Base-by-base conservation (phyloP, 163 green algal species). In the Prototheca cutis region DNA sequence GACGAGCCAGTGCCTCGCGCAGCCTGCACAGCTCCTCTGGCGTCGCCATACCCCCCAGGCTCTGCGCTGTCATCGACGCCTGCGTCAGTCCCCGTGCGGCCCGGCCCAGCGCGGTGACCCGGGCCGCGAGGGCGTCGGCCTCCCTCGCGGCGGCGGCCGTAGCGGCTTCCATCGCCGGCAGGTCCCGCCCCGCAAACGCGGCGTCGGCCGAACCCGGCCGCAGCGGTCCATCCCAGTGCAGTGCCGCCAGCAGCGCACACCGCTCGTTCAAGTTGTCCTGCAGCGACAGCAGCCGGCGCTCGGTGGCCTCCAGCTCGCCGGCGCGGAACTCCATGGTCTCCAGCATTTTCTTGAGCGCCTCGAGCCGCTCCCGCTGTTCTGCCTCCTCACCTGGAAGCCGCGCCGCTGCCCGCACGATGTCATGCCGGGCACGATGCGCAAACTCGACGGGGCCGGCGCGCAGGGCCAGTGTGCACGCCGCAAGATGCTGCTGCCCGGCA, bases 361-460 rank as follows among this genome's bases (percentile, higher is more conserved):
- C 55, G 21, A 51, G 31, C n/a, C 57, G 33, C 30, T 48, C 30
- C 48, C 40, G 36, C 63, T 76, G 69, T 32, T 28, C 17, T 15
- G 47, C 42, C 13, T 54, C 28, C 51, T 76, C 65, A 4, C 27
- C 31, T n/a, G 52, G 42, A 27, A 76, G 53, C 56, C 55, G 58
- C 58, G 72, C 55, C 54, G 6, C 13, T 13, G 54, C 69, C 66
- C 70, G 59, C 24, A 49, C 32, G 2, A 78, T 30, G 23, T 66
- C 68, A 39, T 73, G 63, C 49, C 72, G 52, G 3, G 65, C 65
- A 27, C 55, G 29, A 48, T 80, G 69, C 1, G 36, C 47, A 64
- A 71, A 80, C 61, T 78, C 65, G 23, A 80, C 65, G 25, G 76
- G 66, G 2, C 6, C 47, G 8, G 33, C 27, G 4, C 73, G 53